Base-by-base conservation (phyloP, 768 basidiomycete genomes). In the Pleurotus giganteus region DNA sequence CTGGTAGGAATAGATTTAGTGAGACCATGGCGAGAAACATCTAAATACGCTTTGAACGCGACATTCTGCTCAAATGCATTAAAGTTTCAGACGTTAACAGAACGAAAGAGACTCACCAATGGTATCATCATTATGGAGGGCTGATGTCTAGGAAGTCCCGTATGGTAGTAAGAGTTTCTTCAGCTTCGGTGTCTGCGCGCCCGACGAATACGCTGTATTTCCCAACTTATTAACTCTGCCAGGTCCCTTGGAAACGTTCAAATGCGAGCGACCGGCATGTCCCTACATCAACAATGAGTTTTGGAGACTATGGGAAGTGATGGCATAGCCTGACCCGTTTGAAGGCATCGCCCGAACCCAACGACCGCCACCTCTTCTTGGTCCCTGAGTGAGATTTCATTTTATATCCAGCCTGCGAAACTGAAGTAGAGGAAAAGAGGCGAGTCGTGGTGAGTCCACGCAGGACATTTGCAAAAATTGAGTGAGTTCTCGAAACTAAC, bases 381-480 rank as follows among this genome's bases (percentile, higher is more conserved):
- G 89, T 80, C 8, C 89, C 89, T 2, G 83, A 86, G 66, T 91
- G 89, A 1, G 86, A 81, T 69, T 91, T 91, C 61, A 91, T 71
- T 71, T 91, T 91, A 51, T 89, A 89, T n/a, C 74, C 75, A 53
- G 84, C 87, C 52, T 79, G 76, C 26, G 69, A 66, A 1, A 77
- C 58, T 5, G 80, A 68, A 4, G 84, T 82, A 12, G 83, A 81
- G 32, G 89, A 87, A 68, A 91, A 89, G 12, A 73, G 61, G 21
- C 80, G 78, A 11, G 64, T 52, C 29, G 57, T 47, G 23, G 62
- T 57, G n/a, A 26, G 57, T 53, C 8, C 57, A 42, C 56, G 63
- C 53, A 49, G 64, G 34, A 50, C 15, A 9, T 26, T 44, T 21
- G 53, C 55, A 42, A 56, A 34, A 23, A 44, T 47, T 44, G 42